A percentile compares a stretch with the other conserved stretches of the same genome.
phyloP scores from a whole-genome alignment of 345 rosid genomes.

The Euphorbia peplus region DNA sequence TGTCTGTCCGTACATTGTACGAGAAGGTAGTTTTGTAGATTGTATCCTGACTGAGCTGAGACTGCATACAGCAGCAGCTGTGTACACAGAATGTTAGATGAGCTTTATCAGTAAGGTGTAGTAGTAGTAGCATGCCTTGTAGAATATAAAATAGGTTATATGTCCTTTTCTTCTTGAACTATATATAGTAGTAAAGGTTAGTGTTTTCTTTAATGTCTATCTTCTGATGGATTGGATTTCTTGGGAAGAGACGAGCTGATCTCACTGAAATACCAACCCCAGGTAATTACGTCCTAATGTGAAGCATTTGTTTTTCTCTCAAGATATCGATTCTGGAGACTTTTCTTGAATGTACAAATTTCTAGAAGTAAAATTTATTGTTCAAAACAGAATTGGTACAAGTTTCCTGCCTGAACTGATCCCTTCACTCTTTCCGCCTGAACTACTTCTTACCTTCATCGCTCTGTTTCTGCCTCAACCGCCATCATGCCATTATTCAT shows the following conservation, averaged over 20 bases:
- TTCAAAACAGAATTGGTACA: too few species aligned
- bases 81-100: neutral
- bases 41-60: too few species aligned
- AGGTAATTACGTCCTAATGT: too few species aligned
- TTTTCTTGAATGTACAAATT: too few species aligned
- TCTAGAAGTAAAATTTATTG: too few species aligned
- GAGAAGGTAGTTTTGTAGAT: slow-evolving; percentile 1
- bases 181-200: neutral
- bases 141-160: neutral
- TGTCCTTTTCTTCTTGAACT: neutral
- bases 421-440: too few species aligned
- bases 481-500: too few species aligned
- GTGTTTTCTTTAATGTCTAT: neutral
- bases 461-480: too few species aligned
- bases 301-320: neutral
- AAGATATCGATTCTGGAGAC: neutral
- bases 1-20: neutral
- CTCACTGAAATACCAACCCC: neutral
- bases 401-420: too few species aligned
- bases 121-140: neutral
- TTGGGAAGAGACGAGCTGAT: neutral
- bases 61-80: neutral
- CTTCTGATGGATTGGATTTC: neutral
- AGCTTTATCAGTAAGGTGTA: neutral
- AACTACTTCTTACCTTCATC: too few species aligned